Base-by-base conservation (phyloP, 371 early-diverging fungal genomes). In the Lichtheimia corymbifera region DNA sequence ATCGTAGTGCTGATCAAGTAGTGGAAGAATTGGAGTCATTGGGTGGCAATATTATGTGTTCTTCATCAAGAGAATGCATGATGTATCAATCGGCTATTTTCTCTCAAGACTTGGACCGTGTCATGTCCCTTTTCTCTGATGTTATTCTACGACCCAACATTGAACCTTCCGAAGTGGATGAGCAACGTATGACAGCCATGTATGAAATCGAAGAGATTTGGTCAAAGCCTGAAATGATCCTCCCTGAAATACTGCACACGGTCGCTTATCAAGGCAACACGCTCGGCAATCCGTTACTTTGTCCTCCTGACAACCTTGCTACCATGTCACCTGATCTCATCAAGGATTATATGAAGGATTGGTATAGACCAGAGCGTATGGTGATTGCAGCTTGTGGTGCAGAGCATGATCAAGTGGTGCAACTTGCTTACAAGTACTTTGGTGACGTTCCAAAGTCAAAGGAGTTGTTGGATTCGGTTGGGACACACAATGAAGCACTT, bases 61-160 rank as follows among this genome's bases (percentile, higher is more conserved):
- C 93, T 30, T 87, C 91, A 41, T 88, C 93, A n/a, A 88, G 97
- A 18, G 98, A 98, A 73, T 86, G 88, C 51, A 92, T 97, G 72
- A 92, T 95, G 89, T 96, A 95, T 71, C 97, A 96, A 73, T 90
- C 93, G 0, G 88, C 95, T 4, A 90, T 97, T 22, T 93, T 97
- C 70, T 86, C 85, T 14, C 87, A 92, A 65, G 94, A 95, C 70
- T 72, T 96, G 11, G 76, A 82, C 4, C 76, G 84, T 20, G 86
- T 93, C 17, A 57, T 95, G 40, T 67, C 83, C 9, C 77, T 95
- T 17, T 87, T 96, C 63, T 87, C 92, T 0, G 92, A 97, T 51
- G 89, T 92, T 13, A 82, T 94, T 22, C 84, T 84, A 41, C 84
- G 83, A 50, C 96, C 97, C 1, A 72, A 61, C 18, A 83, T 96